Evolutionary conservation across 169 alveolate species (phyloP).

Genomic region (Plasmodium falciparum): DNA sequence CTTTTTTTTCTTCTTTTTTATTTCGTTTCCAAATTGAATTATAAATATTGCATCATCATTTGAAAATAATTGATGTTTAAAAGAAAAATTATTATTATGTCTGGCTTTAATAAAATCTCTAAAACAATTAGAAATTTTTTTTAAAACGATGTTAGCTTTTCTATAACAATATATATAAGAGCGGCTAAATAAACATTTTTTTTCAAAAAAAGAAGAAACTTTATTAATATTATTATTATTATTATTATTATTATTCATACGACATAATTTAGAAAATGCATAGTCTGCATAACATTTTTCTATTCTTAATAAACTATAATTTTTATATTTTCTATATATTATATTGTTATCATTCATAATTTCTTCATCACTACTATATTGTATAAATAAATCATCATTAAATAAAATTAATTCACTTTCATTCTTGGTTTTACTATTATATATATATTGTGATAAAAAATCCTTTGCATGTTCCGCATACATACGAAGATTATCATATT

Average conservation of each 20-base stretch:
- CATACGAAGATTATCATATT: too few relatives aligned
- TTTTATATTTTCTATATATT: constrained; percentile 21
- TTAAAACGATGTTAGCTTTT: constrained; percentile 30
- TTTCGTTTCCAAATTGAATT: not conserved
- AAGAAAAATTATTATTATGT: constrained; percentile 36
- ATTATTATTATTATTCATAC: not conserved
- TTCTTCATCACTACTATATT: constrained; percentile 16
- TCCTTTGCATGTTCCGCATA: too few relatives aligned
- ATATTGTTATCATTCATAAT: not conserved
- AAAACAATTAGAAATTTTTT: constrained; percentile 30
- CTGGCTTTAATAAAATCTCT: constrained; percentile 65
- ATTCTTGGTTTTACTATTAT: not conserved
- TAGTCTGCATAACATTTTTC: constrained; percentile 20
- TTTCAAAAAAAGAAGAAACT: too few relatives aligned
- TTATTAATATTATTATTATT: not conserved
- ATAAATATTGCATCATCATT: constrained; percentile 42
- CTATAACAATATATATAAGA: constrained; percentile 32
- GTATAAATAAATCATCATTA: not conserved
- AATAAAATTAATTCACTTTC: constrained; percentile 8
- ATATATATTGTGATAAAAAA: too few relatives aligned
- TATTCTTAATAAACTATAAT: constrained; percentile 27
- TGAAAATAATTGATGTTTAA: constrained; percentile 13
- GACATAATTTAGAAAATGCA: not conserved
- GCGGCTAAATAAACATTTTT: too few relatives aligned
- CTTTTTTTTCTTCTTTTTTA: constrained; percentile 8